Evolutionary conservation across 2,329 filamentous ascomycete genomes (phyloP), one percentile per base, ranked within the genome.

Genomic region (Ophiocordyceps camponoti-leonardi): DNA sequence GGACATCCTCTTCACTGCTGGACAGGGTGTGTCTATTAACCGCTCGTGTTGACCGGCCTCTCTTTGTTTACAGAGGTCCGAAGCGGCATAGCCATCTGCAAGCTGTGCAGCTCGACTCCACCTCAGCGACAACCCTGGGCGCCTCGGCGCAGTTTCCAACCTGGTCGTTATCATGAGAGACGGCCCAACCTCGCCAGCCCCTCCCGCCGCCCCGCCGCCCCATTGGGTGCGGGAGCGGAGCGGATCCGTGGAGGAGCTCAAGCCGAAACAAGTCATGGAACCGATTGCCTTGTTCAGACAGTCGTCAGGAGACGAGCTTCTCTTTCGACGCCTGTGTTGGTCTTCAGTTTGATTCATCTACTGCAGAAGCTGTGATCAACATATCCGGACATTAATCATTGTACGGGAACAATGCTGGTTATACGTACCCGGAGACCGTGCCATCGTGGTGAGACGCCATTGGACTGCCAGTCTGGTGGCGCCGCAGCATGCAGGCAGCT

Each of bases 361-460:
- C 31, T 16, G 12, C 12, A 5, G 31, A 10, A 33, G 31, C 13
- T 14, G 16, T 33, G 12, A n/a, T 33, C 12, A 5, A n/a, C 13
- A 11, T 28, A 10, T 28, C 26, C 26, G 7, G 5, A 28, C 26
- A 10, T 28, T 11, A 6, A 28, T 28, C 31, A 14, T 33, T 10
- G 16, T 3, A 23, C 22, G 22, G 22, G 6, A 4, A 23, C 22
- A 23, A 23, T 39, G 35, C 10, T 12, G 13, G 40, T n/a, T 22
- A 6, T 41, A 18, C 14, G n/a, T 41, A 41, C 6, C 35, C 13
- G 16, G 11, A 42, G 20, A 12, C 44, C 20, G 26, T 49, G 49
- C 52, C 54, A 51, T 61, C 59, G 59, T 62, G 59, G 56, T 58
- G 49, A 48, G 47, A 41, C 41, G 49, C 46, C 48, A 62, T 62